Evolutionary conservation across 176 grass and related monocot species (phyloP).

Genomic region (Avena insularis): DNA sequence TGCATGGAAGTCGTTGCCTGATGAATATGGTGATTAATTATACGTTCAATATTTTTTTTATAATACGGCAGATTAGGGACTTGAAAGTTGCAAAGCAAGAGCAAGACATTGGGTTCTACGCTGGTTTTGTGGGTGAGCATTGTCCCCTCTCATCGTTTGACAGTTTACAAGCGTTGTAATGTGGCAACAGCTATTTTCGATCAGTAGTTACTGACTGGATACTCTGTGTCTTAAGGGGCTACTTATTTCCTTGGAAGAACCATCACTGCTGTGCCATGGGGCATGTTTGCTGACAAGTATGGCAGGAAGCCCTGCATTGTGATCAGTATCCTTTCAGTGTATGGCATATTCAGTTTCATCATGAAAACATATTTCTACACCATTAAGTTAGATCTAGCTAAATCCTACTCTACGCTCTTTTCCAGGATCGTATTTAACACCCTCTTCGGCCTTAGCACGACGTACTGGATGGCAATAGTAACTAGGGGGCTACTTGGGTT

Average conservation of each 20-base stretch:
- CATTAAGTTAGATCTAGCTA: constrained; percentile 1
- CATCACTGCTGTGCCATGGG: constrained; percentile 71
- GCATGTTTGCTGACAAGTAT: constrained; percentile 77
- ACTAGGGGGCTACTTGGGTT: constrained; percentile 65
- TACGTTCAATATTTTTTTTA: neutral
- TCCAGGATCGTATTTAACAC: constrained; percentile 77
- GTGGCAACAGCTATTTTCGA: neutral
- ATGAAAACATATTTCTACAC: neutral
- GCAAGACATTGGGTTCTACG: constrained; percentile 76
- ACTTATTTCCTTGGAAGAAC: constrained; percentile 70
- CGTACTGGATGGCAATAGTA: constrained; percentile 73
- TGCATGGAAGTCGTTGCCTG: neutral
- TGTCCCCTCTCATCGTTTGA: neutral
- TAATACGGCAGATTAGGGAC: constrained; percentile 59
- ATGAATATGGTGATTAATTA: neutral
- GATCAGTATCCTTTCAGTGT: constrained; percentile 73
- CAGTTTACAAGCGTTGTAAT: neutral
- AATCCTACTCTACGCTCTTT: constrained; percentile 18
- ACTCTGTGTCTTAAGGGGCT: constrained; percentile 52
- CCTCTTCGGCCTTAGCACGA: constrained; percentile 74
- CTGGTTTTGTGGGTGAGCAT: constrained; percentile 69
- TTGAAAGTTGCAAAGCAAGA: constrained; percentile 64
- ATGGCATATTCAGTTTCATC: constrained; percentile 18
- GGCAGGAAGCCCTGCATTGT: constrained; percentile 73
- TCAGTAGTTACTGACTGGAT: neutral